These are phyloP conservation scores for Didymella segeticola DNA, from an alignment of 2,329 filamentous ascomycete genomes.

Conservation along the genomic window DNA sequence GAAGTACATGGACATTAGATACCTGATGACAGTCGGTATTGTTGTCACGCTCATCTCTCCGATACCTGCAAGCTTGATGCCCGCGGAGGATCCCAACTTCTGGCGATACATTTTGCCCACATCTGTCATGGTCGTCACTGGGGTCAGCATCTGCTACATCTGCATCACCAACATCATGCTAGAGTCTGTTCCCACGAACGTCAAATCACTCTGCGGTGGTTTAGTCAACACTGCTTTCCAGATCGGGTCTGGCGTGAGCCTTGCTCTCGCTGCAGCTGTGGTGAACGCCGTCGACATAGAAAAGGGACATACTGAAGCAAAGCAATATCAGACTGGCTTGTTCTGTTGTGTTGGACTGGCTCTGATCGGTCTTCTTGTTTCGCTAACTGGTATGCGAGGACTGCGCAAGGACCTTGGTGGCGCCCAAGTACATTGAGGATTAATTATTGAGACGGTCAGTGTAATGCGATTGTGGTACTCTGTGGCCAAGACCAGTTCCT, in stretches of 20 bases:
- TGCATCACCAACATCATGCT: constrained; percentile 14
- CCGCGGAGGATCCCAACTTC: constrained; percentile 3
- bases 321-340: constrained; percentile 10
- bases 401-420: constrained; percentile 6
- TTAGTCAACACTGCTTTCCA: constrained; percentile 11
- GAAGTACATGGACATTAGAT: constrained; percentile 11
- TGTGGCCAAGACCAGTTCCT: no score
- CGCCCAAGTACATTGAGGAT: constrained; percentile 3
- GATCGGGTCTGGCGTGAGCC: constrained; percentile 8
- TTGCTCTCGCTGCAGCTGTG: constrained; percentile 6
- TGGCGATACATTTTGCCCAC: constrained; percentile 12
- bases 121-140: constrained; percentile 6
- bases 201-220: constrained; percentile 9
- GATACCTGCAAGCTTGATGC: constrained; percentile 10
- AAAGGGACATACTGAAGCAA: constrained; percentile 6
- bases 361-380: constrained; percentile 3
- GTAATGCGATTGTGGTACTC: no score
- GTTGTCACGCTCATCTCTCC: constrained; percentile 6
- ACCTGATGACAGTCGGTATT: constrained; percentile 9
- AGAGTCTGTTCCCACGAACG: constrained; percentile 7
- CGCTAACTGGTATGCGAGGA: constrained; percentile 3
- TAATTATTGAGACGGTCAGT: no score
- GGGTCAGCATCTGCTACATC: constrained; percentile 13
- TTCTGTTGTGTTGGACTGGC: constrained; percentile 10
- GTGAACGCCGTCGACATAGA: constrained; percentile 13